Evolutionary conservation across 345 rosid species (phyloP).

Genomic region (Passiflora organensis): DNA sequence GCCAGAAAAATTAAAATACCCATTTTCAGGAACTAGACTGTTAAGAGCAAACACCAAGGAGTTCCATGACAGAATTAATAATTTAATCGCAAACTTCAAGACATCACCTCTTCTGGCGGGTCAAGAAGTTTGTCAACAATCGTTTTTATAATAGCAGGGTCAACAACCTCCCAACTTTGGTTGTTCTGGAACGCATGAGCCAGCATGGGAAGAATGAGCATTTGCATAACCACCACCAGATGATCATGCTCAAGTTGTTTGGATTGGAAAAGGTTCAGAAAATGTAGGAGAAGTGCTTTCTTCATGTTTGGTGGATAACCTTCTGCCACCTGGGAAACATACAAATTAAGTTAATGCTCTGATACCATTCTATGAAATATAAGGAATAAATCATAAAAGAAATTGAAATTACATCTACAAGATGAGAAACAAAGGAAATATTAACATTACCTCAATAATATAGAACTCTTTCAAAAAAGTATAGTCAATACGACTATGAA

Average conservation of each 20-base stretch:
- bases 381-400: neutral
- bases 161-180: constrained; percentile 96
- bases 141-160: constrained; percentile 73
- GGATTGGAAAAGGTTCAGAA: constrained; percentile 81
- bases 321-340: constrained; percentile 72
- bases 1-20: constrained; percentile 1
- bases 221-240: constrained; percentile 94
- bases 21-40: neutral
- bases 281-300: constrained; percentile 80
- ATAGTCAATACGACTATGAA: constrained; percentile 90
- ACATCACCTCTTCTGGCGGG: constrained; percentile 94
- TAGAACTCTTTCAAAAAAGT: constrained; percentile 97
- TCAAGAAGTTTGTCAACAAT: constrained; percentile 98
- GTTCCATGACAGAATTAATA: constrained; percentile 1
- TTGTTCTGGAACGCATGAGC: constrained; percentile 87
- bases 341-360: constrained; percentile 3
- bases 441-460: constrained; percentile 73
- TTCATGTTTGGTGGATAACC: constrained; percentile 82
- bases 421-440: neutral
- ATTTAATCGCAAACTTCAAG: neutral
- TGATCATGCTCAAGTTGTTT: constrained; percentile 94
- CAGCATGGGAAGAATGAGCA: constrained; percentile 99
- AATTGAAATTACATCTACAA: neutral
- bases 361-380: neutral
- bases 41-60: neutral